A percentile compares a stretch with the other conserved stretches of the same genome.
Conservation (phyloP, 2,329 filamentous ascomycete genomes). For the Trichophyton benhamiae region DNA sequence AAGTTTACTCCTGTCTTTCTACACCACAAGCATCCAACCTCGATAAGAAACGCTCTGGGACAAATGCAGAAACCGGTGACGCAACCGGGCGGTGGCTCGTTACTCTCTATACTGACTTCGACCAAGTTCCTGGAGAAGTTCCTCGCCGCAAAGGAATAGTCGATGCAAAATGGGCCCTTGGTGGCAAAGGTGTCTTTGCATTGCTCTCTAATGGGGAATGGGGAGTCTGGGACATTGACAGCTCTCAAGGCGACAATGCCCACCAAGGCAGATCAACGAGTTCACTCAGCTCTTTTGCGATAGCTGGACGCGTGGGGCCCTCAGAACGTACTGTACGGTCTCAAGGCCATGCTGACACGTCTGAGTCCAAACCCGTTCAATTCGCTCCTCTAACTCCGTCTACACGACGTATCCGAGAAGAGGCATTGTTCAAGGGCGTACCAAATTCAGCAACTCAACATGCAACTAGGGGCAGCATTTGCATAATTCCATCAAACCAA, state of each 20-base stretch:
- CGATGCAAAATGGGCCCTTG: constrained; percentile 35
- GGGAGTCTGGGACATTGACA: constrained; percentile 40
- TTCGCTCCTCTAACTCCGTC: constrained; percentile 38
- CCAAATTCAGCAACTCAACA: constrained; percentile 18
- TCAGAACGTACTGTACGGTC: constrained; percentile 11
- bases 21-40: constrained; percentile 19
- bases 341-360: constrained; percentile 16
- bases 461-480: constrained; percentile 30
- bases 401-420: constrained; percentile 36
- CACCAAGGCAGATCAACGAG: constrained; percentile 30
- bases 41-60: constrained; percentile 21
- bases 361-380: constrained; percentile 22
- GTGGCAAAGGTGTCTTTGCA: constrained; percentile 34
- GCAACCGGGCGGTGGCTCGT: constrained; percentile 33
- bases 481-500: constrained; percentile 27
- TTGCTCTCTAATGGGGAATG: constrained; percentile 37
- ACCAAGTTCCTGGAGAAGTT: constrained; percentile 20
- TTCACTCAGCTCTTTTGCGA: constrained; percentile 31
- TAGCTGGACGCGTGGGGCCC: constrained; percentile 29
- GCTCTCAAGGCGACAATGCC: constrained; percentile 26
- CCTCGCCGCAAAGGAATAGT: constrained; percentile 32
- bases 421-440: constrained; percentile 32
- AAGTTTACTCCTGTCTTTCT: constrained; percentile 44
- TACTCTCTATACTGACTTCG: constrained; percentile 30
- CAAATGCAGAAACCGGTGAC: constrained; percentile 23